phyloP scores from a whole-genome alignment of 495 filamentous ascomycete species.

The Aspergillus conjunctus region DNA sequence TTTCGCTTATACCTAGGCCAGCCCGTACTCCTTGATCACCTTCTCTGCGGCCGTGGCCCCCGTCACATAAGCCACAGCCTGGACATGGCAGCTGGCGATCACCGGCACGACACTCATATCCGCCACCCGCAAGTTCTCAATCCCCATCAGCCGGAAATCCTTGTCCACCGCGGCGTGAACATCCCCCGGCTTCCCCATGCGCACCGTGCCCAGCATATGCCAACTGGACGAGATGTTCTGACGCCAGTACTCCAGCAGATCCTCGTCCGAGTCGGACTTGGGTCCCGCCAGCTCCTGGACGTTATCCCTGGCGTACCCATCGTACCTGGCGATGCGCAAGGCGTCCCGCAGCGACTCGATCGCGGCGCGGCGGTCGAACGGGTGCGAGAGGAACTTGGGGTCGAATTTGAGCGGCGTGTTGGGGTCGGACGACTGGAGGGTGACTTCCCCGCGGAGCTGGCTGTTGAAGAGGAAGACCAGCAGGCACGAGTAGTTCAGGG shows the following conservation, averaged over 20 bases:
- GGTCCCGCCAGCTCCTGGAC: constrained; percentile 43
- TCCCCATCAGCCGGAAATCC: constrained; percentile 55
- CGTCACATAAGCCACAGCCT: constrained; percentile 33
- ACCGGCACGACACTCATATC: constrained; percentile 69
- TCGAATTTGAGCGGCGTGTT: constrained; percentile 53
- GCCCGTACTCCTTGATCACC: constrained; percentile 16
- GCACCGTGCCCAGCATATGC: constrained; percentile 63
- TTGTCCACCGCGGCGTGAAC: constrained; percentile 56
- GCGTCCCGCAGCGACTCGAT: constrained; percentile 55
- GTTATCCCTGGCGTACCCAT: constrained; percentile 30
- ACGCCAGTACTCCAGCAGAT: constrained; percentile 49
- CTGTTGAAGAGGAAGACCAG: constrained; percentile 4
- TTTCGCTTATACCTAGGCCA: neutral
- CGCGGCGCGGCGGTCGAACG: constrained; percentile 56
- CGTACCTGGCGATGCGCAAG: constrained; percentile 32
- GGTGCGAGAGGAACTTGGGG: constrained; percentile 54
- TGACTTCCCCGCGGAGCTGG: constrained; percentile 50
- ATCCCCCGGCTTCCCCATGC: constrained; percentile 59
- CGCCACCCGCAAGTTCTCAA: constrained; percentile 58
- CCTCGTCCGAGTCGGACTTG: constrained; percentile 51
- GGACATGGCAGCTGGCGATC: constrained; percentile 47
- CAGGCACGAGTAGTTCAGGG: constrained; percentile 1
- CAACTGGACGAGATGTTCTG: constrained; percentile 35
- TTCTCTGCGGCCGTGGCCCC: constrained; percentile 10
- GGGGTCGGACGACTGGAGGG: constrained; percentile 55